Evolutionary conservation across 2,329 filamentous ascomycete genomes (phyloP).

Genomic region (Zarea fungicola): DNA sequence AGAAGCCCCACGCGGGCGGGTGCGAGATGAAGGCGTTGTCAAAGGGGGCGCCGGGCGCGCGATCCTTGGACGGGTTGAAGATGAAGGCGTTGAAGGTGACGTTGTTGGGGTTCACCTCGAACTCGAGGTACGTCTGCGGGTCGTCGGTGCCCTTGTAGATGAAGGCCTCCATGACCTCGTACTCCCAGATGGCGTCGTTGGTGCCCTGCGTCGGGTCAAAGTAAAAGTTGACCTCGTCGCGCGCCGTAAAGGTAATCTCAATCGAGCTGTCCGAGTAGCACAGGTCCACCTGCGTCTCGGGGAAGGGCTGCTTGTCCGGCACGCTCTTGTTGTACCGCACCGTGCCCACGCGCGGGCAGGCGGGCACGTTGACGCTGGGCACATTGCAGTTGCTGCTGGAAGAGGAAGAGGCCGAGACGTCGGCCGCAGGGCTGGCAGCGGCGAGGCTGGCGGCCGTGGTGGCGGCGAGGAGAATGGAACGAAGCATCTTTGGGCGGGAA

Average conservation of each 20-base stretch:
- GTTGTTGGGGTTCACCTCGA: conserved; percentile 47
- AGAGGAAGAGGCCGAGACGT: not conserved
- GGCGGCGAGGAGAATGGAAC: conserved; percentile 3
- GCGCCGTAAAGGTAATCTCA: conserved; percentile 38
- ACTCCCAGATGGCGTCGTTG: conserved; percentile 43
- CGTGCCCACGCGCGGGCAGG: conserved; percentile 32
- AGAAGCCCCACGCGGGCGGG: conserved; percentile 36
- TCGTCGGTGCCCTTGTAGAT: conserved; percentile 40
- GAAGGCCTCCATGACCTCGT: conserved; percentile 48
- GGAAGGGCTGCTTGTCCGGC: conserved; percentile 36
- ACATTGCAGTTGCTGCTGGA: conserved; percentile 10
- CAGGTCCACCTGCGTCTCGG: conserved; percentile 39
- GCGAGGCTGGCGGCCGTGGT: conserved; percentile 9
- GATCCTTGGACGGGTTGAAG: conserved; percentile 44
- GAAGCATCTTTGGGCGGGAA: not conserved
- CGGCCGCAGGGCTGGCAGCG: conserved; percentile 3
- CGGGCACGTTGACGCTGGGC: conserved; percentile 32
- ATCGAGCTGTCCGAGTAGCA: conserved; percentile 40
- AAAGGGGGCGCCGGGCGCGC: conserved; percentile 35
- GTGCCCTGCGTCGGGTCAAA: conserved; percentile 37
- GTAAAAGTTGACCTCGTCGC: conserved; percentile 42
- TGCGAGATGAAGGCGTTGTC: conserved; percentile 38
- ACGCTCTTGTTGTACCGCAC: conserved; percentile 37
- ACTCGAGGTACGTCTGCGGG: conserved; percentile 45
- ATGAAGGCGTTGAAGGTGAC: conserved; percentile 47